Evolutionary conservation across 1,139 yeast species (phyloP).

Genomic region (Protomyces inundatus): DNA sequence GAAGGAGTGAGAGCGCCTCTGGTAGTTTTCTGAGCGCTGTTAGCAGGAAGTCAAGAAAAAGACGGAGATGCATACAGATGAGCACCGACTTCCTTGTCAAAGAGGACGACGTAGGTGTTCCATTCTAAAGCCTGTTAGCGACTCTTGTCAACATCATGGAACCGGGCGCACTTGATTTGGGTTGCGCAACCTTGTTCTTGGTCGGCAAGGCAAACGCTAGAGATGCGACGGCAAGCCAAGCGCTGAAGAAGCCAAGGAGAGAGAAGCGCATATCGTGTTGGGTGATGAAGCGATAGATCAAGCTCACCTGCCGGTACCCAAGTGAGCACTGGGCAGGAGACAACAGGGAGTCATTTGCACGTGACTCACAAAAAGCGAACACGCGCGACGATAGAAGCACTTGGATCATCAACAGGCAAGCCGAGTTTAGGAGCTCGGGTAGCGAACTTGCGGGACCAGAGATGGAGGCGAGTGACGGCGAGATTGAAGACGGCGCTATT

Average conservation of each 20-base stretch:
- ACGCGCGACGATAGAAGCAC: no score
- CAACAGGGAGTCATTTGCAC: no score
- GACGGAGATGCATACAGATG: no score
- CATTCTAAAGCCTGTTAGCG: background rate
- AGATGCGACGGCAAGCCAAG: background rate
- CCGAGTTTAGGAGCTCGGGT: no score
- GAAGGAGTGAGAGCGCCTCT: background rate
- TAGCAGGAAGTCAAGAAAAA: background rate
- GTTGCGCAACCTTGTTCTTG: conserved; percentile 19
- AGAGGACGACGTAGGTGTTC: background rate
- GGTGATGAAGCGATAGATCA: no score
- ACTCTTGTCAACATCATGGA: background rate
- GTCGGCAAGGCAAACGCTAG: background rate
- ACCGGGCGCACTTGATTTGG: conserved; percentile 1
- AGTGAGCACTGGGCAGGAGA: no score
- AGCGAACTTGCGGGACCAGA: no score
- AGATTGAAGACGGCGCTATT: background rate
- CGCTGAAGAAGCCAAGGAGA: background rate
- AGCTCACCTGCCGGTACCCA: no score
- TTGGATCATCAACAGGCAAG: no score
- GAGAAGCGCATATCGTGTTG: background rate
- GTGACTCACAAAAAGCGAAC: no score
- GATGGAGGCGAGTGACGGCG: background rate
- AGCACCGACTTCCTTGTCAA: background rate
- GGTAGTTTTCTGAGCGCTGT: background rate